These are phyloP conservation scores for Silybum marianum DNA, from an alignment of 129 eudicot species.

Conservation along the genomic window DNA sequence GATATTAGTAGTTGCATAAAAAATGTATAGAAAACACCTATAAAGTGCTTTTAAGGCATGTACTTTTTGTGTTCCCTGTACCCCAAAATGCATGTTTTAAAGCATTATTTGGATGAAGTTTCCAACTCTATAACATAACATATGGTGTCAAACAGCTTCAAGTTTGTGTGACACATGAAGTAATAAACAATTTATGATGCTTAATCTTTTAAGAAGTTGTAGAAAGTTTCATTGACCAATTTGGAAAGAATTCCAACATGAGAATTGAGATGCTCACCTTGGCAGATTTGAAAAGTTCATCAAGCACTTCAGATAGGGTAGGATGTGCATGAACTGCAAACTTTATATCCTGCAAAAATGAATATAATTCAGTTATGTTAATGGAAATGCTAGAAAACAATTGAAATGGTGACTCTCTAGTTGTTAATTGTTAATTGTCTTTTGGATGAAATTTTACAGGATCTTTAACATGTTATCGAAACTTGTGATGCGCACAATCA, in stretches of 20 bases:
- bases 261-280: slow-evolving; percentile 60
- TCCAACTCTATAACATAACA: neutral
- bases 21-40: neutral
- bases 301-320: slow-evolving; percentile 94
- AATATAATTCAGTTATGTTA: neutral
- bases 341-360: slow-evolving; percentile 72
- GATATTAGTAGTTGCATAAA: neutral
- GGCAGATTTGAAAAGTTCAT: slow-evolving; percentile 90
- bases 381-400: neutral
- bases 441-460: neutral
- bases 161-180: neutral
- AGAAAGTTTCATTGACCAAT: neutral
- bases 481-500: no score
- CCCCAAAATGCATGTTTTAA: neutral
- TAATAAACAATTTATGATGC: slow-evolving; percentile 2
- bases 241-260: slow-evolving; percentile 4
- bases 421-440: no score
- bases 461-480: no score
- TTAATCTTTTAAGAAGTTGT: neutral
- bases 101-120: neutral
- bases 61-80: neutral
- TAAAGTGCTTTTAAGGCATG: neutral
- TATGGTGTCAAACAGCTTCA: slow-evolving; percentile 1
- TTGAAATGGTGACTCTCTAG: no score
- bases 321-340: slow-evolving; percentile 98